Evolutionary conservation across 1,284 basidiomycete genomes (phyloP), one percentile per base, ranked within the genome.

Genomic region (Naganishia albida): DNA sequence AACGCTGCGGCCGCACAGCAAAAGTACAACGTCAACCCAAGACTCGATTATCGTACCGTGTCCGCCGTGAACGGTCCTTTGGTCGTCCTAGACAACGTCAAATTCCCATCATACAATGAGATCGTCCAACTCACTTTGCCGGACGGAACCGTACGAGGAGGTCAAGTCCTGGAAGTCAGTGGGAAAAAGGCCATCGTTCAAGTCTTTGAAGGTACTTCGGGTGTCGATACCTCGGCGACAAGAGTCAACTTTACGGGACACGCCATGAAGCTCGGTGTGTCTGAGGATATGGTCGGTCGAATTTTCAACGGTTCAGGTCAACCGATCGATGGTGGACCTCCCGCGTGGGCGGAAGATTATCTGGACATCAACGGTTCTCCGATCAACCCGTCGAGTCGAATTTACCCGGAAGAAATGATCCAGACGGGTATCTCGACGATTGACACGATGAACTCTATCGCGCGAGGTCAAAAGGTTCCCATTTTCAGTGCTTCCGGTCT

Each of bases 351-450:
- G 26, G 96, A 99, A 81, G 96, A 99, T 78, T 99, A 98, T 80
- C 84, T 99, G 71, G 96, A 99, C 80, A 99, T 99, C 80, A 98
- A 99, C 80, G 96, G 94, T 69, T 96, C 93, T 7, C 96, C 95
- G 56, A 99, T 99, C 83, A 99, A 99, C 82, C 96, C 96, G 18
- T 99, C 89, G 82, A 93, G 93, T 68, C 93, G 96, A 78, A 97
- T 98, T 81, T 99, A 99, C 82, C 96, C 96, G 69, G 96, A 99
- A 81, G 95, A 99, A 83, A 99, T 99, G 96, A 99, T 99, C 72
- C 96, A 99, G 81, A 99, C 96, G 23, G 96, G 96, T 82, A 99
- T 99, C 77, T 98, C 95, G 44, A 99, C 96, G 39, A 97, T 98
- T 77, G 93, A 98, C 80, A 88, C 87, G 57, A 97, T 98, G 94